Evolutionary conservation across 345 rosid genomes (phyloP), one percentile per base, ranked within the genome.

Genomic region (Salix arbutifolia): DNA sequence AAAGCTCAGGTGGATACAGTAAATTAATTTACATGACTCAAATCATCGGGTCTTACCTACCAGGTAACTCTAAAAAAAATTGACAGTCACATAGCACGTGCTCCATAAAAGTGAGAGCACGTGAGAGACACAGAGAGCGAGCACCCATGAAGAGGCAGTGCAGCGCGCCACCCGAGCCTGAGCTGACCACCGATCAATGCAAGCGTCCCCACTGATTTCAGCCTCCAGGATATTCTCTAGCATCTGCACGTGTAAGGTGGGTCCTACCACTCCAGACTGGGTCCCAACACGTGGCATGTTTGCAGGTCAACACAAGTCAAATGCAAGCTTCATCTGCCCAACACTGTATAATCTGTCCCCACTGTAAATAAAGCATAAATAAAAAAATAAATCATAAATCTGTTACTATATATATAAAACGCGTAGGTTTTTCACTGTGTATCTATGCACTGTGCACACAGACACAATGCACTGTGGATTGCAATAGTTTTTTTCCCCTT

Each of bases 241-340:
- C 73, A 75, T 61, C 52, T 61, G 85, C 82, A 75, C 38, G 75
- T 76, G 85, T 19, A 38, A 14, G 6, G 61, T 68, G 65, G 33
- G 71, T 8, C 44, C 30, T 1, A 5, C 19, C 33, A 11, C 14
- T 64, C 65, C 48, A 28, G 2, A 6, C 53, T 9, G 64, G 60
- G 37, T 50, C 72, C 23, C 70, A 69, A 28, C 82, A 82, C 68
- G 73, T 81, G 75, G 8, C 74, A 10, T 70, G 76, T 58, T 70
- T 4, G 8, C 31, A 12, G 11, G 13, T 53, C 73, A 69, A 40
- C 70, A 13, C 30, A 33, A 9, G 46, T 68, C 69, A 53, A 48
- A 28, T 56, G 17, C 30, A 33, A 14, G 53, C 3, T 23, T 3
- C 62, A 56, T 3, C 26, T 8, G 26, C 1, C 40, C 3, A 9